Evolutionary conservation across 2,329 filamentous ascomycete species (phyloP).

Genomic region (Colletotrichum destructivum): DNA sequence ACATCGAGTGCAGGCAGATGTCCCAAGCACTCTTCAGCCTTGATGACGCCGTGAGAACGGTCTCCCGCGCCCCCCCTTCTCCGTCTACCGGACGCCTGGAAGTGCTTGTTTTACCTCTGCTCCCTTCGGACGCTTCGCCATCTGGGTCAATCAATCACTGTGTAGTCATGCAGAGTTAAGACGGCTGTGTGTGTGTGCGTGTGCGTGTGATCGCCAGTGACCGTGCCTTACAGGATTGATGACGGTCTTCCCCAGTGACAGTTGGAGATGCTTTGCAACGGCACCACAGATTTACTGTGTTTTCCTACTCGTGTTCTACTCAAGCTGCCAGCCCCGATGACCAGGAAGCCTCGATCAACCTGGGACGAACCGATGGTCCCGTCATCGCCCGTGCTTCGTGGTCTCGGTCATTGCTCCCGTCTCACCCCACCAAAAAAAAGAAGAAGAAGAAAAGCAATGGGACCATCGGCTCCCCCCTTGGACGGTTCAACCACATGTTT

Average conservation of each 20-base stretch:
- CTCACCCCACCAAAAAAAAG: background rate
- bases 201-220: background rate
- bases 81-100: background rate
- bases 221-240: background rate
- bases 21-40: background rate
- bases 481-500: background rate
- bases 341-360: background rate
- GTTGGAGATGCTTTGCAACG: background rate
- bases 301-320: no score
- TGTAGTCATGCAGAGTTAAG: background rate
- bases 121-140: background rate
- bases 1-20: background rate
- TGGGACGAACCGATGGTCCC: conserved; percentile 13
- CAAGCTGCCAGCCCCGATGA: no score
- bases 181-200: background rate
- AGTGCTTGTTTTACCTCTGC: background rate
- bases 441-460: no score
- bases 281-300: background rate
- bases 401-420: background rate
- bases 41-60: background rate
- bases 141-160: background rate
- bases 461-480: no score
- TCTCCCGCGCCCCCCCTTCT: no score
- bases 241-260: no score
- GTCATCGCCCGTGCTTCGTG: conserved; percentile 1